phyloP scores from a whole-genome alignment of 2,329 filamentous ascomycete genomes.

The Dothidotthia symphoricarpi region DNA sequence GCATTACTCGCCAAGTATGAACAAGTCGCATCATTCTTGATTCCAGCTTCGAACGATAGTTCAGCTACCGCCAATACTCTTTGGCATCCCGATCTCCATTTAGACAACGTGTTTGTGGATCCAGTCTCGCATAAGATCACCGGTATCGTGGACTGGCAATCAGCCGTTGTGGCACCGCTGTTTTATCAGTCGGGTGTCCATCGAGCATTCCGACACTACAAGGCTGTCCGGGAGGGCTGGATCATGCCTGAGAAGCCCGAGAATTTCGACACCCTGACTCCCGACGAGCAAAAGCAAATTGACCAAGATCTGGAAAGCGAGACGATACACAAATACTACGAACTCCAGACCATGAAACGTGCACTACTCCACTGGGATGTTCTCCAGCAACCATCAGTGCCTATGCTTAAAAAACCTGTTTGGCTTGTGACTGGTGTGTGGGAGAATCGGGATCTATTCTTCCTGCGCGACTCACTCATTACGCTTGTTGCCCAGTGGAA shows the following conservation, averaged over 20 bases:
- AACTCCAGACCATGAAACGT: conserved; percentile 31
- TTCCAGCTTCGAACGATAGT: no score
- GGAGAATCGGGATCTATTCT: conserved; percentile 37
- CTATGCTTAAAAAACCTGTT: conserved; percentile 29
- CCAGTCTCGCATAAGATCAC: conserved; percentile 30
- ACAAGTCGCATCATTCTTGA: conserved; percentile 15
- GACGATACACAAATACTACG: conserved; percentile 38
- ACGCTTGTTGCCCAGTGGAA: conserved; percentile 4
- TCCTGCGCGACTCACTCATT: conserved; percentile 33
- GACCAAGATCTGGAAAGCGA: conserved; percentile 35
- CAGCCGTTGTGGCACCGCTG: conserved; percentile 28
- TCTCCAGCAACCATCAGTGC: conserved; percentile 17
- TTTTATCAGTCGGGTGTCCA: conserved; percentile 29
- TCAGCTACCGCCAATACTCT: conserved; percentile 17
- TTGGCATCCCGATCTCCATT: conserved; percentile 44
- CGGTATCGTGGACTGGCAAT: conserved; percentile 47
- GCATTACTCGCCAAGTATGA: conserved; percentile 18
- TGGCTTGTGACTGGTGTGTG: conserved; percentile 34
- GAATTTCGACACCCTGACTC: conserved; percentile 11
- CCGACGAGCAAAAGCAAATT: conserved; percentile 23
- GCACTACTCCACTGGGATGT: conserved; percentile 31
- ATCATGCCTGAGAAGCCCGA: conserved; percentile 29
- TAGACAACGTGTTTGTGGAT: conserved; percentile 42
- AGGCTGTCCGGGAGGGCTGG: conserved; percentile 33
- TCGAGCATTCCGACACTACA: conserved; percentile 28